Evolutionary conservation across 1,284 basidiomycete species (phyloP), one percentile per base, ranked within the genome.

Genomic region (Microbotryum scabiosae): DNA sequence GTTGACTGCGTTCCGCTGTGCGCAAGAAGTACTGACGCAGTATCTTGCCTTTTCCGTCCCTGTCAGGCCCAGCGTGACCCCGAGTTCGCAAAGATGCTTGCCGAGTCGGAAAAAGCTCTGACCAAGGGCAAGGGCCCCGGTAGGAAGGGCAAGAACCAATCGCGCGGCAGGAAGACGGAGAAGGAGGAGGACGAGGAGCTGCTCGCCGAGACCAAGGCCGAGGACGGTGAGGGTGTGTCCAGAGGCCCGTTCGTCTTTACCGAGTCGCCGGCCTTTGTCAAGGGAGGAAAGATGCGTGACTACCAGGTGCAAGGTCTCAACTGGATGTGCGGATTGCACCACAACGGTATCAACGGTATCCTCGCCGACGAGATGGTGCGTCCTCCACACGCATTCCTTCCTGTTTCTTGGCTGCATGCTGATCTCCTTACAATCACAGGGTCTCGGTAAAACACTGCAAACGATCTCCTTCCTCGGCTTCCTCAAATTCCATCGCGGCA

Each of bases 141-240:
- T 41, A 59, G 64, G 59, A 41, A 56, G 44, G 60, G 56, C 7
- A n/a, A 36, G 23, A 54, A 54, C 10, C 57, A 54, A 18, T 56
- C 63, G 14, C 61, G 70, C 4, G 63, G 64, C 71, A 84, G 94
- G 59, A 97, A 94, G 77, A 93, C 90, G 0, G 94, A 98, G 75
- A 97, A 97, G 76, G 94, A 97, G 73, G 94, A 97, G 74, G 94
- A 97, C 65, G 92, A 97, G 70, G 93, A 97, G 75, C 72, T 97
- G 72, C 77, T 97, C 55, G 88, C 91, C 69, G 90, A 91, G 58
- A 87, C 84, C 4, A 87, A 90, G 66, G 80, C 86, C 44, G 88
- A 85, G 26, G 83, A 53, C 79, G 64, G 55, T 16, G 65, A 63
- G 18, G 61, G 46, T 12, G 47, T 20, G 5, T 83, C 45, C 79